Evolutionary conservation across 2,329 filamentous ascomycete genomes (phyloP), one percentile per base, ranked within the genome.

Genomic region (Fusarium odoratissimum): DNA sequence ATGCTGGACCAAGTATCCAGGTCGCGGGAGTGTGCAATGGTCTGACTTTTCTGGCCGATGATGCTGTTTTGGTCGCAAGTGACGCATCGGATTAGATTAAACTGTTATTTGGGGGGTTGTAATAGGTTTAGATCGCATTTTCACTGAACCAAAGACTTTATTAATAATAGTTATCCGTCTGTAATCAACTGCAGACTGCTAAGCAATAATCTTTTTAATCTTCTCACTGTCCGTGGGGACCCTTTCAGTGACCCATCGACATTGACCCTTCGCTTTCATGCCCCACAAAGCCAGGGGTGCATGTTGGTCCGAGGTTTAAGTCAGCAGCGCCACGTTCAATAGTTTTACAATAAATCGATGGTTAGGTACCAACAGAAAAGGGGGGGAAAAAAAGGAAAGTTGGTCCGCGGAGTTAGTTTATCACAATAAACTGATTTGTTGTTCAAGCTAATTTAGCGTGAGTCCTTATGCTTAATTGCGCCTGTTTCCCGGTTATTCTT

Each of bases 401-500:
- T 49, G 11, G 16, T 13, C 21, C 14, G 16, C n/a, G 9, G n/a
- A 23, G 11, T 8, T 33, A 14, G 23, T 5, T 13, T 31, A 8
- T 16, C 6, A 16, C 8, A 31, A 31, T 16, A 13, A 16, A 10
- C 8, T 5, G 16, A 35, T 16, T 9, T 7, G 5, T 10, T 35
- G 3, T 33, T 19, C 21, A 9, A 10, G 16, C 46, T 25, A 14
- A 14, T 23, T 30, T 13, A 25, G n/a, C 46, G 5, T 8, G 8
- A 8, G 3, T 3, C 23, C 16, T 10, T 35, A 35, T 25, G 46
- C 30, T 25, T 51, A 51, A 51, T 51, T 23, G 8, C 16, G n/a
- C 11, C 8, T 12, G 30, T 11, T 19, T 10, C 4, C 16, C 11
- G 3, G 5, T 1, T 2, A 8, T 17, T 48, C 13, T 30, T 2